Percentiles rank a stretch among this genome's conserved stretches.
Conservation (phyloP, 441 rosid species). For the Syzygium syzygioides region DNA sequence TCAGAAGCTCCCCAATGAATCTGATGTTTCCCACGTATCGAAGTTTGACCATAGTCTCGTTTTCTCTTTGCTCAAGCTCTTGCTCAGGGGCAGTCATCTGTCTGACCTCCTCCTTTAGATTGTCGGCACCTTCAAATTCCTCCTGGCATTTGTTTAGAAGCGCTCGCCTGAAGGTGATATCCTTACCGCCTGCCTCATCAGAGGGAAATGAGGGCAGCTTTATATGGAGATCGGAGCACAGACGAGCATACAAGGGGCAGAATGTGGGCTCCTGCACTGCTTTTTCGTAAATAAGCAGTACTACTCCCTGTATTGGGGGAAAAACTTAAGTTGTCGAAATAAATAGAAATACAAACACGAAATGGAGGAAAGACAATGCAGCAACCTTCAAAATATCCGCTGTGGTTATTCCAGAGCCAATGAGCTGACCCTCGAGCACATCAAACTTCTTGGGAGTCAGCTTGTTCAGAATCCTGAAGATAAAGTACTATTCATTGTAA, state of each 20-base stretch:
- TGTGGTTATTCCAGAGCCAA: conserved; percentile 2
- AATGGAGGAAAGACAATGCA: neutral
- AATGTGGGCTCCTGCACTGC: conserved; percentile 13
- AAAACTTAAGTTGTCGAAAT: neutral
- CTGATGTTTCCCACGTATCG: neutral
- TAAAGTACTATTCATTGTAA: neutral
- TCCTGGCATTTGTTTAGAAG: neutral
- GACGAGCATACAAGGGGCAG: conserved; percentile 7
- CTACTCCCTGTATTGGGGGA: neutral
- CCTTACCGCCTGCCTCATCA: neutral
- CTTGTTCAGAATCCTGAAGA: conserved; percentile 5
- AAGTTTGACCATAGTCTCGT: neutral
- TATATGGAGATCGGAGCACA: conserved; percentile 1
- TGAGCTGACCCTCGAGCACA: conserved; percentile 3
- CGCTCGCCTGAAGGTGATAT: neutral
- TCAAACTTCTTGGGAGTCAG: conserved; percentile 8
- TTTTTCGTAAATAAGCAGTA: neutral
- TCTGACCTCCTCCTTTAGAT: neutral
- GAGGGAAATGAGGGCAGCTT: conserved; percentile 1
- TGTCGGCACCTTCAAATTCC: conserved; percentile 6
- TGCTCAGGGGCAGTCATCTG: neutral
- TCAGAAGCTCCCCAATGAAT: conserved; percentile 10
- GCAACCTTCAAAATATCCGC: conserved; percentile 7
- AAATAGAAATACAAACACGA: neutral
- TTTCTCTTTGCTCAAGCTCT: neutral